phyloP scores from a whole-genome alignment of 2,329 filamentous ascomycete genomes.

The Pseudogymnoascus sp. region DNA sequence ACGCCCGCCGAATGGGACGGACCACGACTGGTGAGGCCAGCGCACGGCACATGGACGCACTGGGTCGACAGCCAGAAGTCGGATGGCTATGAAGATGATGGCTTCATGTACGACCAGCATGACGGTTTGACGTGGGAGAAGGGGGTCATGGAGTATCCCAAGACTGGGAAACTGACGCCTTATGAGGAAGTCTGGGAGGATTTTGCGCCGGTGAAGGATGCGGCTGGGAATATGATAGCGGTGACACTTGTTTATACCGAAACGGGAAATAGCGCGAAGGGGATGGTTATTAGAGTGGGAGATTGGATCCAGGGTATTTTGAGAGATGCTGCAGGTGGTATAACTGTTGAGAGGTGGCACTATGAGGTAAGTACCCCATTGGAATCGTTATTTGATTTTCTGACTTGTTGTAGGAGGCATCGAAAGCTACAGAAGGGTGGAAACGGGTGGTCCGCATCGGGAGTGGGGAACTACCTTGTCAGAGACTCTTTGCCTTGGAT shows the following conservation, averaged over 20 bases:
- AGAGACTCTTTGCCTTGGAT: neutral
- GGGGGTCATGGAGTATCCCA: slow-evolving; percentile 19
- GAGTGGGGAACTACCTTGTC: neutral
- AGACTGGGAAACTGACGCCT: slow-evolving; percentile 19
- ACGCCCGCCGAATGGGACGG: neutral
- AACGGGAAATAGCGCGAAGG: slow-evolving; percentile 6
- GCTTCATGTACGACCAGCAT: slow-evolving; percentile 20
- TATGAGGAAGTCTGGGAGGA: slow-evolving; percentile 27
- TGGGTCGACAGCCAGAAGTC: slow-evolving; percentile 14
- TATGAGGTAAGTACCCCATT: neutral
- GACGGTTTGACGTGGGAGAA: slow-evolving; percentile 22
- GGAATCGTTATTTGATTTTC: neutral
- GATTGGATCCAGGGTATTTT: slow-evolving; percentile 20
- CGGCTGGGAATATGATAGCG: slow-evolving; percentile 12
- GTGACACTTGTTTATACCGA: slow-evolving; percentile 9
- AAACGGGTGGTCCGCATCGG: neutral
- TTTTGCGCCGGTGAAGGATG: slow-evolving; percentile 10
- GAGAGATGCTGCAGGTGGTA: slow-evolving; percentile 12
- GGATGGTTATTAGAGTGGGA: slow-evolving; percentile 20
- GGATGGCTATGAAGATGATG: slow-evolving; percentile 24
- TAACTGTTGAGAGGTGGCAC: slow-evolving; percentile 19
- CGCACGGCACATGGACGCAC: slow-evolving; percentile 18
- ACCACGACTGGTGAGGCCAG: neutral
- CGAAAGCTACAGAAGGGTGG: neutral
- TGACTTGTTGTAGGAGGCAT: neutral